Evolutionary conservation across 306 rosid species (phyloP).

Genomic region (Clitoria ternatea): DNA sequence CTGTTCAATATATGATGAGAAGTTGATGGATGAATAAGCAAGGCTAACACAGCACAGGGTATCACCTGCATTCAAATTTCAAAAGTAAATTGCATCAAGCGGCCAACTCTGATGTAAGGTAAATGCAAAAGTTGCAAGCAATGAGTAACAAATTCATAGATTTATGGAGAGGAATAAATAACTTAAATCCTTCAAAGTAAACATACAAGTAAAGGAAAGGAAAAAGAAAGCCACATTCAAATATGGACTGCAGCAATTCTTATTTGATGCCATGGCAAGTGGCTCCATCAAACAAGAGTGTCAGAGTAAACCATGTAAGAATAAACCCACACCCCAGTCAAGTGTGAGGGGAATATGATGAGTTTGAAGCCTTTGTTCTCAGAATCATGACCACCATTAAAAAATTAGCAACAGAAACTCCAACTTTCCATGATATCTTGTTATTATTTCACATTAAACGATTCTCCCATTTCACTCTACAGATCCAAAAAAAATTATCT

Average conservation of each 20-base stretch:
- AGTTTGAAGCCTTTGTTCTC: neutral
- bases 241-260: neutral
- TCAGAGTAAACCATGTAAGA: neutral
- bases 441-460: neutral
- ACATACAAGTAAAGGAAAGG: neutral
- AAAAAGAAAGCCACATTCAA: neutral
- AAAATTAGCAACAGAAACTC: neutral
- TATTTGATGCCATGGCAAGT: neutral
- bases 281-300: neutral
- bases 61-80: constrained; percentile 62
- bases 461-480: neutral
- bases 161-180: constrained; percentile 1
- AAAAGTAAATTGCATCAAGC: constrained; percentile 29
- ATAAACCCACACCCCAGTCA: neutral
- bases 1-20: constrained; percentile 89
- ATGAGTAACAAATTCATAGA: neutral
- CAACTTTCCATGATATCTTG: neutral
- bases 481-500: neutral
- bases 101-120: constrained; percentile 1
- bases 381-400: neutral
- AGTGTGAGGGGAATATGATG: neutral
- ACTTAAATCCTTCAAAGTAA: neutral
- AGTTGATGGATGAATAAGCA: constrained; percentile 93
- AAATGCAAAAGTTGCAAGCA: neutral
- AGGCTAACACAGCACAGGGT: constrained; percentile 83